Conservation (phyloP, 139 green algal species). For the Closterium sp. region DNA sequence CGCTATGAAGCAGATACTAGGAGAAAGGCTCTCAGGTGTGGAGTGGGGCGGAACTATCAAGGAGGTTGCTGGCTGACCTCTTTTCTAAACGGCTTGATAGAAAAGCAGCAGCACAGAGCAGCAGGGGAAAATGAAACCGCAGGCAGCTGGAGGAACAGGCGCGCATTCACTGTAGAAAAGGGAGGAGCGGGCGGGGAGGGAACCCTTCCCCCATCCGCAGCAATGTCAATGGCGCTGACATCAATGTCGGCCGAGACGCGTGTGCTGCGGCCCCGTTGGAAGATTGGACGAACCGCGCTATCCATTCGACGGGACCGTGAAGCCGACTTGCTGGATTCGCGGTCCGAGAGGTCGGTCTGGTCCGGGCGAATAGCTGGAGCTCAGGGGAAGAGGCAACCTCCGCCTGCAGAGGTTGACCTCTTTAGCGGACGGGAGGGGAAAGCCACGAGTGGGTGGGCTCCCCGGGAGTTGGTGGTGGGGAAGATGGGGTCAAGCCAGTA, state of each 20-base stretch:
- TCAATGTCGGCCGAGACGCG: neutral
- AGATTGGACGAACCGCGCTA: neutral
- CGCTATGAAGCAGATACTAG: too few species aligned
- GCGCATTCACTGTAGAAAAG: too few species aligned
- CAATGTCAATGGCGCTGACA: neutral
- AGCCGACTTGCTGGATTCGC: too few species aligned
- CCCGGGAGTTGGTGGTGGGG: too few species aligned
- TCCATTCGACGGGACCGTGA: neutral
- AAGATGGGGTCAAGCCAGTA: too few species aligned
- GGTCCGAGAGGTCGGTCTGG: neutral
- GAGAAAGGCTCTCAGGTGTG: too few species aligned
- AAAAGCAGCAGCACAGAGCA: neutral
- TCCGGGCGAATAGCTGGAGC: neutral
- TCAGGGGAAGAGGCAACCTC: too few species aligned
- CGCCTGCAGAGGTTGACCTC: neutral
- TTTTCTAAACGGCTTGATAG: too few species aligned
- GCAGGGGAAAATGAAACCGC: neutral
- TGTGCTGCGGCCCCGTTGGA: neutral
- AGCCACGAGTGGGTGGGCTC: too few species aligned
- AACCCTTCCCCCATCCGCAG: neutral
- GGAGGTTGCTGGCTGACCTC: neutral
- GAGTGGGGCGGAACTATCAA: too few species aligned
- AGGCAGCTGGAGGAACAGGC: neutral
- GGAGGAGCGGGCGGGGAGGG: too few species aligned
- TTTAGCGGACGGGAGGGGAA: neutral